Evolutionary conservation across 2,329 filamentous ascomycete species (phyloP).

Genomic region (Fusarium pilosicola): DNA sequence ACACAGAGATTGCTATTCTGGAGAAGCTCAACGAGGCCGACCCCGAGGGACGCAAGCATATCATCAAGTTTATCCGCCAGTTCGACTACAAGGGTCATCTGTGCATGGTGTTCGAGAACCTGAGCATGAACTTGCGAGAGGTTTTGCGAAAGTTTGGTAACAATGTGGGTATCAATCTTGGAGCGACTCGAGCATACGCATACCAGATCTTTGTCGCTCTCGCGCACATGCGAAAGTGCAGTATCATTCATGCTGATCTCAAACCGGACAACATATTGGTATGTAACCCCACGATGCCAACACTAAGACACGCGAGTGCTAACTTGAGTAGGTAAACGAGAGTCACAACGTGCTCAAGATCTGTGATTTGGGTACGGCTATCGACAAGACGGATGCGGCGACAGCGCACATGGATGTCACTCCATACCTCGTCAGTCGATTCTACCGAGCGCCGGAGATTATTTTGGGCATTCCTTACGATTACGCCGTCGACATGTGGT

Average conservation of each 20-base stretch:
- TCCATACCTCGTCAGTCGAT: slow-evolving; percentile 94
- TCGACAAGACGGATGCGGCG: slow-evolving; percentile 81
- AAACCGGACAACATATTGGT: slow-evolving; percentile 98
- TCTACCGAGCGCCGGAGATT: slow-evolving; percentile 96
- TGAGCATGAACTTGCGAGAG: slow-evolving; percentile 92
- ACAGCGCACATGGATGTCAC: slow-evolving; percentile 84
- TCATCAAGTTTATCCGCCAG: slow-evolving; percentile 85
- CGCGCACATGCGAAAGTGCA: slow-evolving; percentile 87
- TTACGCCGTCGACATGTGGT: slow-evolving; percentile 96
- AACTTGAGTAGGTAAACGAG: slow-evolving; percentile 72
- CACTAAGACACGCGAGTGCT: not conserved
- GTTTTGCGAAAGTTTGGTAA: slow-evolving; percentile 96
- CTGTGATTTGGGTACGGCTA: slow-evolving; percentile 96
- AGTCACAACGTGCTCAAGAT: slow-evolving; percentile 88
- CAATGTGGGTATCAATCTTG: slow-evolving; percentile 90
- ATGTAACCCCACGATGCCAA: slow-evolving; percentile 37
- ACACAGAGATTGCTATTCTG: slow-evolving; percentile 93
- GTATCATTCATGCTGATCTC: slow-evolving; percentile 93
- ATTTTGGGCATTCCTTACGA: slow-evolving; percentile 97
- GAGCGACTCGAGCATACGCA: slow-evolving; percentile 87
- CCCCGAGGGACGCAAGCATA: slow-evolving; percentile 87
- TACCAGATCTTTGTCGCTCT: slow-evolving; percentile 94
- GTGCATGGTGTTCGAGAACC: slow-evolving; percentile 96
- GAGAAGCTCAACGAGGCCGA: slow-evolving; percentile 88
- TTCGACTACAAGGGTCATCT: slow-evolving; percentile 97